A percentile compares a stretch with the other conserved stretches of the same genome.
Evolutionary conservation across 495 filamentous ascomycete genomes (phyloP).

Genomic region (Neohortaea acidophila): DNA sequence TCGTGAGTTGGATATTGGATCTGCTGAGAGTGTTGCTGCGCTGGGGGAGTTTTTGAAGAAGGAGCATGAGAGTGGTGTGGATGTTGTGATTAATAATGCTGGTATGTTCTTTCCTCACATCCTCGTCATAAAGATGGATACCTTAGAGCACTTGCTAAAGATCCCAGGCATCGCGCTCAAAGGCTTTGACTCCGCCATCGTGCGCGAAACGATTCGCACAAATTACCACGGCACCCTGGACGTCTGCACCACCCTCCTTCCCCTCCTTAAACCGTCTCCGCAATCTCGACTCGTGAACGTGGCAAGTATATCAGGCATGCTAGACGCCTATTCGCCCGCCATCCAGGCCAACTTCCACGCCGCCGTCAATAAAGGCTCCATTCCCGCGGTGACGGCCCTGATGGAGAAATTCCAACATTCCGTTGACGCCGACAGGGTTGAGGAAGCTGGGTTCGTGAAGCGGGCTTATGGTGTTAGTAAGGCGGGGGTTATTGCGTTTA

Average conservation of each 20-base stretch:
- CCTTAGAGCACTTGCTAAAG: not conserved
- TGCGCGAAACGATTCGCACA: slow-evolving; percentile 30
- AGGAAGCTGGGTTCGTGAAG: slow-evolving; percentile 32
- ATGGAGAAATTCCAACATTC: slow-evolving; percentile 31
- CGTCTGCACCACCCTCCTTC: slow-evolving; percentile 28
- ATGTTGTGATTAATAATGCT: slow-evolving; percentile 38
- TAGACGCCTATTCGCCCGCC: slow-evolving; percentile 29
- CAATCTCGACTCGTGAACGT: slow-evolving; percentile 35
- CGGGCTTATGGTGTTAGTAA: slow-evolving; percentile 35
- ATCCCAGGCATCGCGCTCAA: slow-evolving; percentile 22
- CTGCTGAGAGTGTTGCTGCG: slow-evolving; percentile 27
- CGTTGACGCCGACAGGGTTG: slow-evolving; percentile 28
- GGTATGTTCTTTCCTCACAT: slow-evolving; percentile 11
- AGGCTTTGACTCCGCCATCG: slow-evolving; percentile 32
- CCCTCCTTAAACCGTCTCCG: slow-evolving; percentile 23
- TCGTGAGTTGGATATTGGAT: slow-evolving; percentile 31
- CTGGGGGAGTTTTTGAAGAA: slow-evolving; percentile 30
- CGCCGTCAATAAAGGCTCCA: slow-evolving; percentile 25
- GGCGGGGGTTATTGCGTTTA: slow-evolving; percentile 32
- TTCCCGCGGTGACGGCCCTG: slow-evolving; percentile 28
- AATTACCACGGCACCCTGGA: slow-evolving; percentile 37
- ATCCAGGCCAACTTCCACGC: slow-evolving; percentile 25
- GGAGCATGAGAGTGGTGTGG: slow-evolving; percentile 33
- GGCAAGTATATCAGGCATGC: slow-evolving; percentile 28
- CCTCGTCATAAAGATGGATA: not conserved